Percentiles rank a stretch among this genome's conserved stretches.
Conservation (phyloP, 768 basidiomycete species). For the Candolleomyces aberdarensis region DNA sequence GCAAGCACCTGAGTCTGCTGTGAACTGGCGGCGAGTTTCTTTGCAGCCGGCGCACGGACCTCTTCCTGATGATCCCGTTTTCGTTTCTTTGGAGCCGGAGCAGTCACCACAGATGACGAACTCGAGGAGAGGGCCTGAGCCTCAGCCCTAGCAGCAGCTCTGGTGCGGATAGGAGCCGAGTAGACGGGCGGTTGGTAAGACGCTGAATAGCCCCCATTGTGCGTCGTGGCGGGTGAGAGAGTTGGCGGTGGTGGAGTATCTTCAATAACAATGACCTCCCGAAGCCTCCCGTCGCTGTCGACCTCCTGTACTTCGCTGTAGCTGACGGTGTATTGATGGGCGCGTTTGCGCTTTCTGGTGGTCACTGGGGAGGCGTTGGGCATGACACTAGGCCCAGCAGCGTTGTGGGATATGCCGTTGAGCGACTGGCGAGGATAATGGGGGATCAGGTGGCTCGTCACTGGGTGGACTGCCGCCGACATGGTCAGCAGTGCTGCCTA, state of each 20-base stretch:
- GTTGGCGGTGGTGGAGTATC: constrained; percentile 87
- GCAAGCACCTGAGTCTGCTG: constrained; percentile 49
- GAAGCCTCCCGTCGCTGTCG: constrained; percentile 69
- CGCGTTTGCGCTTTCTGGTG: constrained; percentile 80
- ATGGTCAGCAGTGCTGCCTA: constrained; percentile 51
- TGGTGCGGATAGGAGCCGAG: constrained; percentile 75
- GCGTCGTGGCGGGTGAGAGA: constrained; percentile 70
- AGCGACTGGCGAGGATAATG: constrained; percentile 65
- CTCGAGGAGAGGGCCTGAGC: constrained; percentile 73
- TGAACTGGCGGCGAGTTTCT: constrained; percentile 53
- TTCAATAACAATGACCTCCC: constrained; percentile 91
- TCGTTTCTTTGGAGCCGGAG: constrained; percentile 79
- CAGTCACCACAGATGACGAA: constrained; percentile 60
- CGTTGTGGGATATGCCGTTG: constrained; percentile 37
- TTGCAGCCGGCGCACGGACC: constrained; percentile 61
- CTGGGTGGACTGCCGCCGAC: constrained; percentile 71
- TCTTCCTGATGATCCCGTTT: constrained; percentile 77
- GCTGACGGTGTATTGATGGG: constrained; percentile 76
- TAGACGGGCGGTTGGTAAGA: constrained; percentile 78
- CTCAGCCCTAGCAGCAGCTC: constrained; percentile 84
- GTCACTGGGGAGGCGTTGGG: constrained; percentile 63
- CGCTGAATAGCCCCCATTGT: constrained; percentile 68
- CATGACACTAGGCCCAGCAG: constrained; percentile 59
- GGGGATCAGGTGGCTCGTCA: constrained; percentile 58
- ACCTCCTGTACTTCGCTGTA: constrained; percentile 89